Conservation (phyloP, 176 grass and related monocot species). For the Phyllostachys edulis region DNA sequence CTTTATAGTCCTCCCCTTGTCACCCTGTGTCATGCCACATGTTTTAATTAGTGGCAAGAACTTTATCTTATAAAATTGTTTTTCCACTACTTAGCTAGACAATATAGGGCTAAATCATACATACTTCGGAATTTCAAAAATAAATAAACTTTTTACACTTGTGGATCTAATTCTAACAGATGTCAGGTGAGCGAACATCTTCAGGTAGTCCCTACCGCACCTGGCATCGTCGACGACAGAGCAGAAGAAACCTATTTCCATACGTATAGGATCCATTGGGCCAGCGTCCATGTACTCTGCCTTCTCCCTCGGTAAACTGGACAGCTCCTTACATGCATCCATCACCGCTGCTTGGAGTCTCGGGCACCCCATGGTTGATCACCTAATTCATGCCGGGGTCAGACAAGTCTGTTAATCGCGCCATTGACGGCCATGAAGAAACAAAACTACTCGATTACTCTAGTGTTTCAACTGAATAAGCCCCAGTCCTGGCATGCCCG, state of each 20-base stretch:
- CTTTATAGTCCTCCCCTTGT: too few species aligned
- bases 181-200: constrained; percentile 72
- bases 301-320: constrained; percentile 42
- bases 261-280: constrained; percentile 56
- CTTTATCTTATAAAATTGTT: too few species aligned
- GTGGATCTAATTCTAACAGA: too few species aligned
- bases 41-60: too few species aligned
- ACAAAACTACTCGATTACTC: neutral
- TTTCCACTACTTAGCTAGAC: too few species aligned
- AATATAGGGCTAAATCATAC: too few species aligned
- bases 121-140: too few species aligned
- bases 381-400: constrained; percentile 34
- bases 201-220: constrained; percentile 62
- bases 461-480: constrained; percentile 52
- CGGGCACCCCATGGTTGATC: constrained; percentile 63
- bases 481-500: constrained; percentile 68
- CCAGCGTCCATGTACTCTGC: constrained; percentile 13
- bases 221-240: constrained; percentile 37
- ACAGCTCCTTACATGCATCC: constrained; percentile 33
- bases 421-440: neutral
- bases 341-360: constrained; percentile 40
- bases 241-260: constrained; percentile 69
- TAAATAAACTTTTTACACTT: too few species aligned
- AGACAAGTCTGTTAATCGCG: too few species aligned
- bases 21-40: too few species aligned